Evolutionary conservation across 2,329 filamentous ascomycete species (phyloP).

Genomic region (Purpureocillium lavendulum): DNA sequence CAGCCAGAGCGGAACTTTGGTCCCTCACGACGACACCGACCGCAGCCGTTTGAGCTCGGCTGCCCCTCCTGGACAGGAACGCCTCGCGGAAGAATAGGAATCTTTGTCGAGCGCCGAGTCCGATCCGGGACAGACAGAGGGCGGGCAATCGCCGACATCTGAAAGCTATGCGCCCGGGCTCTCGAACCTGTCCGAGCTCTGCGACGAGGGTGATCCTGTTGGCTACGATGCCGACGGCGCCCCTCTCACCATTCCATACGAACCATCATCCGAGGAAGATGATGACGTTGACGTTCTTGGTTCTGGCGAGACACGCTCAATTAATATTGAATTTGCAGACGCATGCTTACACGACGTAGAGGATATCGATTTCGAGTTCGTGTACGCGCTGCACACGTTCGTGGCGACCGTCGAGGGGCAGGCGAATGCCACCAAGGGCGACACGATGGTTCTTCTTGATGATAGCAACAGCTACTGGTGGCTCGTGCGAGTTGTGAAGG

Average conservation of each 20-base stretch:
- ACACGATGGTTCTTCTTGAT: conserved; percentile 96
- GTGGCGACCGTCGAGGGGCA: conserved; percentile 97
- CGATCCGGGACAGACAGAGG: too few relatives aligned
- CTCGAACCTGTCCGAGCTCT: too few relatives aligned
- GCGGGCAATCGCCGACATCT: too few relatives aligned
- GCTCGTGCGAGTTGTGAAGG: conserved; percentile 94
- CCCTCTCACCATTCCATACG: conserved; percentile 35
- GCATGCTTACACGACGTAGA: conserved; percentile 90
- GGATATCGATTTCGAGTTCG: conserved; percentile 99
- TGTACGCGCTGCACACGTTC: conserved; percentile 96
- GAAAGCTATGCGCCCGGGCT: too few relatives aligned
- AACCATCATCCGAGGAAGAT: conserved; percentile 36
- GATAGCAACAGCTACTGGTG: conserved; percentile 99
- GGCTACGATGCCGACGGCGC: conserved; percentile 18
- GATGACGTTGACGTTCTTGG: conserved; percentile 56
- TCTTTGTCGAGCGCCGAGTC: too few relatives aligned
- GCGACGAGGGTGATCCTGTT: background rate
- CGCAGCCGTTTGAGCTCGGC: too few relatives aligned
- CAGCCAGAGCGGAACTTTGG: too few relatives aligned
- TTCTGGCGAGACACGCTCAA: conserved; percentile 48
- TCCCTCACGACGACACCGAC: too few relatives aligned
- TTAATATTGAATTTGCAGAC: conserved; percentile 66
- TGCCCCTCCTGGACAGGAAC: too few relatives aligned
- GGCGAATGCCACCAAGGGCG: conserved; percentile 95
- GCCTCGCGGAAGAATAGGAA: too few relatives aligned